Evolutionary conservation across 441 rosid genomes (phyloP).

Genomic region (Arabidopsis lyrata): DNA sequence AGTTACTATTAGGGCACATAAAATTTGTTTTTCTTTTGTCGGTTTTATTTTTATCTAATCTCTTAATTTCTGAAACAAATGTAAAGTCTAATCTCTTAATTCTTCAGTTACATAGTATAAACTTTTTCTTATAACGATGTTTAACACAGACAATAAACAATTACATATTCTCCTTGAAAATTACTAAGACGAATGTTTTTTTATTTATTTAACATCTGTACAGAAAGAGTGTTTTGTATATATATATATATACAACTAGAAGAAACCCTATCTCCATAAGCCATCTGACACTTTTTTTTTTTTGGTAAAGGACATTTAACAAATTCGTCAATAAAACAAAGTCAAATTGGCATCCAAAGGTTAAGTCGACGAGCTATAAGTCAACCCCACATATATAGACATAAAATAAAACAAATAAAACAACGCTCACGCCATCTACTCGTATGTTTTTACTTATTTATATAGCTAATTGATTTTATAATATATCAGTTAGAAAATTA

Average conservation of each 20-base stretch:
- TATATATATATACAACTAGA: not conserved
- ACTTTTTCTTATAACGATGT: not conserved
- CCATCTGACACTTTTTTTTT: not conserved
- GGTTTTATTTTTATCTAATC: not conserved
- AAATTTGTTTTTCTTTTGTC: not conserved
- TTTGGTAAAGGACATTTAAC: not conserved
- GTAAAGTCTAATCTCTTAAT: not conserved
- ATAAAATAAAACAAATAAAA: conserved; percentile 36
- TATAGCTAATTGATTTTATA: not conserved
- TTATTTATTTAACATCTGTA: not conserved
- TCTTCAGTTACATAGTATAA: not conserved
- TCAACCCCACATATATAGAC: conserved; percentile 33
- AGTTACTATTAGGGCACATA: conserved; percentile 8
- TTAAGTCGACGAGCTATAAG: conserved; percentile 28
- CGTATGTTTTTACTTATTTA: conserved; percentile 7
- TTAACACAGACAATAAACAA: not conserved
- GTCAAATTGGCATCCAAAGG: conserved; percentile 26
- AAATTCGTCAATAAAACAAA: conserved; percentile 2
- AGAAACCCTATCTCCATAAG: conserved; percentile 17
- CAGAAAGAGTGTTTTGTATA: not conserved
- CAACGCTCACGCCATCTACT: conserved; percentile 6
- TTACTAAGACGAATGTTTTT: not conserved
- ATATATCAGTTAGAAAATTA: conserved; percentile 1
- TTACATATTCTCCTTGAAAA: not conserved
- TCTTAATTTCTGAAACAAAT: not conserved